These are phyloP conservation scores for Hemisphaericaspora nanyangensis DNA, from an alignment of 805 yeast genomes.

Conservation along the genomic window DNA sequence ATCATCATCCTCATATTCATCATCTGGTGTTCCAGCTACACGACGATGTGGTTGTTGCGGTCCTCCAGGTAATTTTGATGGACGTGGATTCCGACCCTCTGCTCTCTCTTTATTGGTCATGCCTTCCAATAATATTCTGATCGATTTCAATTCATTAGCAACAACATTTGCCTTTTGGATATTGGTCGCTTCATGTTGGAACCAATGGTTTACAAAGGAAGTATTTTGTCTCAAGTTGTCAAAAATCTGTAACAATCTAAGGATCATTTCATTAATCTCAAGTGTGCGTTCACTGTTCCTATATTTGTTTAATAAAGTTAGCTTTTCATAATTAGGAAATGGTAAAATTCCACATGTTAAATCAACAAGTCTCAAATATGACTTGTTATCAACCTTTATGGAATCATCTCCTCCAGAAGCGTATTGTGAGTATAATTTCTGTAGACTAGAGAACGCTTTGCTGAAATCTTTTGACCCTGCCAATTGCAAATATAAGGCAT, in stretches of 20 bases:
- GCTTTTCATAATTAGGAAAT: conserved; percentile 41
- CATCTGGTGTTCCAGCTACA: conserved; percentile 8
- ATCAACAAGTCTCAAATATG: conserved; percentile 37
- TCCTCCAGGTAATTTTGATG: background rate
- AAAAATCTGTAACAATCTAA: conserved; percentile 37
- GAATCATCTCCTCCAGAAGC: conserved; percentile 10
- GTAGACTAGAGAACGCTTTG: conserved; percentile 40
- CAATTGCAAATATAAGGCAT: conserved; percentile 53
- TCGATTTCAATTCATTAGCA: conserved; percentile 51
- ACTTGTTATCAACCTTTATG: conserved; percentile 19
- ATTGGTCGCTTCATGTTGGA: conserved; percentile 46
- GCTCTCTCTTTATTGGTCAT: conserved; percentile 23
- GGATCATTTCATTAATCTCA: conserved; percentile 27
- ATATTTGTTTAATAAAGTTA: conserved; percentile 31
- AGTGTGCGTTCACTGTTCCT: conserved; percentile 31
- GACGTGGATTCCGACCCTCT: background rate
- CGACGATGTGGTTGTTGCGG: background rate
- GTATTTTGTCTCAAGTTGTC: conserved; percentile 27
- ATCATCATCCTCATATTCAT: conserved; percentile 39
- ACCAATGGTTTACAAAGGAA: conserved; percentile 40
- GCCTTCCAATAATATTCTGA: conserved; percentile 46
- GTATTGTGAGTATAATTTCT: conserved; percentile 28
- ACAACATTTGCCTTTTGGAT: conserved; percentile 52
- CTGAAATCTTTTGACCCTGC: conserved; percentile 45
- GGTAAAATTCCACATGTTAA: conserved; percentile 51